phyloP scores from a whole-genome alignment of 164 flowering plant species.

The Annona cherimola region DNA sequence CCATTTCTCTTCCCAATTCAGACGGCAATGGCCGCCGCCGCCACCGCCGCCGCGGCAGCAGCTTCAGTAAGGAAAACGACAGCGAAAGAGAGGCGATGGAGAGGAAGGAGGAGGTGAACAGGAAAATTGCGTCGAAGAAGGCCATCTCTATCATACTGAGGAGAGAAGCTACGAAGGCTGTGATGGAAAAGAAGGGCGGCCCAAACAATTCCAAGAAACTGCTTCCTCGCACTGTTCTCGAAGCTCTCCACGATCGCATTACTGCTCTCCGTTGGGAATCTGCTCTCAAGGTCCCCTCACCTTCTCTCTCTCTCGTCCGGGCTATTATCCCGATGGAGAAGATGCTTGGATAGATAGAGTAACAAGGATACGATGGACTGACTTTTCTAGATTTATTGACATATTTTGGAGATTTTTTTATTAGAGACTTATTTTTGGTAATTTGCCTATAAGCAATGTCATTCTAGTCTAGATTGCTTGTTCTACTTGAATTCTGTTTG shows the following conservation, averaged over 20 bases:
- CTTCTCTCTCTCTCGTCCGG: slow-evolving; percentile 1
- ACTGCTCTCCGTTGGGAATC: slow-evolving; percentile 92
- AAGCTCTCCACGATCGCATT: slow-evolving; percentile 87
- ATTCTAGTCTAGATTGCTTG: too few relatives aligned
- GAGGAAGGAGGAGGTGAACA: slow-evolving; percentile 70
- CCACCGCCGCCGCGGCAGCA: not conserved
- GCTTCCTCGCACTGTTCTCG: slow-evolving; percentile 79
- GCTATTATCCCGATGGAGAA: too few relatives aligned
- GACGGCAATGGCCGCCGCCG: too few relatives aligned
- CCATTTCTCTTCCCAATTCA: too few relatives aligned
- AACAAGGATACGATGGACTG: too few relatives aligned
- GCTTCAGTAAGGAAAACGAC: too few relatives aligned
- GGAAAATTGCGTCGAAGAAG: slow-evolving; percentile 76
- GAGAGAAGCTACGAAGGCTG: slow-evolving; percentile 82
- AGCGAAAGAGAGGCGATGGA: slow-evolving; percentile 23
- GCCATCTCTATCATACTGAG: slow-evolving; percentile 78
- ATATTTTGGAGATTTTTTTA: too few relatives aligned
- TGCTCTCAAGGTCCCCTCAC: slow-evolving; percentile 68
- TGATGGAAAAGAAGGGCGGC: slow-evolving; percentile 78
- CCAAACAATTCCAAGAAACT: slow-evolving; percentile 58
- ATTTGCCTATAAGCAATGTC: too few relatives aligned
- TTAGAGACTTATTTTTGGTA: too few relatives aligned
- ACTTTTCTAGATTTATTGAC: too few relatives aligned
- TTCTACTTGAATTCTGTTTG: too few relatives aligned
- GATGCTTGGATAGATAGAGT: too few relatives aligned